Conservation (phyloP, 1,139 yeast genomes). For the Candida smagusa region DNA sequence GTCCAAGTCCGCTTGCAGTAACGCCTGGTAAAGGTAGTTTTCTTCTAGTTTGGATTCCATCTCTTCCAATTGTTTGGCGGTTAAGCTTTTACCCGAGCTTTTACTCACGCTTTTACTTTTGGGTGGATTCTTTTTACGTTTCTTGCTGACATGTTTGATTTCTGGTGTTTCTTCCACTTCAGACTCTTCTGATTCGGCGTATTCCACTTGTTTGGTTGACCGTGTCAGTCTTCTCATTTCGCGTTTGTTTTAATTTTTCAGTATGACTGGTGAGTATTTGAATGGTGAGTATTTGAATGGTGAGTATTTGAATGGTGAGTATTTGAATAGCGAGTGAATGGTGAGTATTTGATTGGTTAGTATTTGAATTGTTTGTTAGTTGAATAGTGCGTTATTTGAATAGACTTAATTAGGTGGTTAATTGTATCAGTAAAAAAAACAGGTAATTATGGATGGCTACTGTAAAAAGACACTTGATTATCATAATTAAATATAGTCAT, state of each 20-base stretch:
- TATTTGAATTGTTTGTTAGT: background rate
- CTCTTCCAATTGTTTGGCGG: conserved; percentile 11
- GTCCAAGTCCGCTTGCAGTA: conserved; percentile 47
- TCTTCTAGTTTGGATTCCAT: conserved; percentile 21
- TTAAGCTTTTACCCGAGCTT: conserved; percentile 2
- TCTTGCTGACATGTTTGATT: conserved; percentile 1
- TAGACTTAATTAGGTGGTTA: no score
- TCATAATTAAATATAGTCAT: no score
- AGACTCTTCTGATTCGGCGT: conserved; percentile 8
- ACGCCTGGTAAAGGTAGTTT: conserved; percentile 51
- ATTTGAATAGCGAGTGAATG: background rate
- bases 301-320: background rate
- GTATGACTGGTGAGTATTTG: background rate
- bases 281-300: background rate
- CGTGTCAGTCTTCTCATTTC: conserved; percentile 1
- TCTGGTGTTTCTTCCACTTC: conserved; percentile 6
- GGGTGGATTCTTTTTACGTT: conserved; percentile 5
- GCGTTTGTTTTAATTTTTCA: background rate
- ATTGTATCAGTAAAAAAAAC: no score
- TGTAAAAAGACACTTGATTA: no score
- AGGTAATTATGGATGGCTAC: no score
- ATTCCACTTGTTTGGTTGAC: conserved; percentile 5
- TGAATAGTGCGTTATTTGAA: background rate
- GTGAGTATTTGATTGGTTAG: background rate
- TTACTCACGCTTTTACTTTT: conserved; percentile 3